A percentile compares a stretch with the other conserved stretches of the same genome.
Conservation (phyloP, 805 yeast species). For the Wickerhamomyces tratensis region DNA sequence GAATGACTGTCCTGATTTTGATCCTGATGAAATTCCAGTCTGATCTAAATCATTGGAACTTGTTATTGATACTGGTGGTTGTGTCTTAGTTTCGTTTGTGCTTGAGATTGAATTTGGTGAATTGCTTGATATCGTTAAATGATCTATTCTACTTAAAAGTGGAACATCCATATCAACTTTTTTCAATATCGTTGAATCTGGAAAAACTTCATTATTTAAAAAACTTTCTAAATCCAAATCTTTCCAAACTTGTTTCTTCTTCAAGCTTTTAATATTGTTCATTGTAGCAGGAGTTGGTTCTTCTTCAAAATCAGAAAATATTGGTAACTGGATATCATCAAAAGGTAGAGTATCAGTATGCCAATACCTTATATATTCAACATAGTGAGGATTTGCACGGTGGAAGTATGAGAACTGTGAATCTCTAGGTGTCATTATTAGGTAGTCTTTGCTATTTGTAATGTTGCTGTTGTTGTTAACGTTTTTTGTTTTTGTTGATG, state of each 20-base stretch:
- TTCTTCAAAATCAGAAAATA: not conserved
- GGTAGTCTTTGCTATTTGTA: too few species aligned
- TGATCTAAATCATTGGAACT: too few species aligned
- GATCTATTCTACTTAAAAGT: too few species aligned
- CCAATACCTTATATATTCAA: conserved; percentile 18
- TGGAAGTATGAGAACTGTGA: conserved; percentile 7
- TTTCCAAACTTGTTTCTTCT: not conserved
- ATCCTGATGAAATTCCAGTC: too few species aligned
- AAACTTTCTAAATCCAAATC: not conserved
- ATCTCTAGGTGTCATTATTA: conserved; percentile 1
- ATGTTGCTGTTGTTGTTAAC: too few species aligned
- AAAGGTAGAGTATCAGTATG: conserved; percentile 2
- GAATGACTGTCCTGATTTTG: too few species aligned
- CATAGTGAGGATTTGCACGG: conserved; percentile 11
- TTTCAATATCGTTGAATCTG: not conserved
- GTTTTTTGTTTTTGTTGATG: too few species aligned
- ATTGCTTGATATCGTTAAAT: too few species aligned
- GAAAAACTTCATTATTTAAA: not conserved
- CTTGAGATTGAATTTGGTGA: conserved; percentile 17
- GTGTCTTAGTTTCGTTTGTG: conserved; percentile 13
- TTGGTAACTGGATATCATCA: conserved; percentile 5
- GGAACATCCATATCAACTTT: too few species aligned
- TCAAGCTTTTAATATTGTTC: not conserved
- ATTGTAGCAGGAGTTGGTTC: not conserved
- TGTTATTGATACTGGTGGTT: conserved; percentile 17